Percentiles rank a stretch among this genome's conserved stretches.
phyloP scores from a whole-genome alignment of 1,139 yeast genomes.

The Candida buenavistaensis region DNA sequence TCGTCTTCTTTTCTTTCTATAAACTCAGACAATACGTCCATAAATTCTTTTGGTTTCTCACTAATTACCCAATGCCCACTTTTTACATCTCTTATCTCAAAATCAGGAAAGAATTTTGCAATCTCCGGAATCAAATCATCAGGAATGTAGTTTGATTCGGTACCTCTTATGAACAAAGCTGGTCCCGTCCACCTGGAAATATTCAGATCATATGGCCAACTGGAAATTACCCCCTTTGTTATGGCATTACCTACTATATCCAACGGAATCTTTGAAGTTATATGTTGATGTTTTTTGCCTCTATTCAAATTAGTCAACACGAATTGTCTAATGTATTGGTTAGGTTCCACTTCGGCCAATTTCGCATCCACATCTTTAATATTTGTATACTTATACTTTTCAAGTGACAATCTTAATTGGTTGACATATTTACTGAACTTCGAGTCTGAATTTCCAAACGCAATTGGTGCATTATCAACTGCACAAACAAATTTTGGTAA shows the following conservation, averaged over 20 bases:
- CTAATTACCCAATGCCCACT: constrained; percentile 93
- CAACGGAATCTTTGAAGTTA: constrained; percentile 65
- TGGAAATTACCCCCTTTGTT: constrained; percentile 62
- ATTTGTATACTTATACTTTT: constrained; percentile 42
- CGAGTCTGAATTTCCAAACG: constrained; percentile 52
- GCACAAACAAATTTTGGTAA: constrained; percentile 64
- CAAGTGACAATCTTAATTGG: constrained; percentile 57
- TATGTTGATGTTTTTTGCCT: constrained; percentile 38
- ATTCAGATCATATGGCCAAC: constrained; percentile 71
- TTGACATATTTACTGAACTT: constrained; percentile 68
- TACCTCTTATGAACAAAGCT: constrained; percentile 76
- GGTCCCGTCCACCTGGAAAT: constrained; percentile 68
- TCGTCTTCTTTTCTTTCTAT: constrained; percentile 57
- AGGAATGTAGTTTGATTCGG: constrained; percentile 74
- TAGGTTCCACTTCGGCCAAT: constrained; percentile 62
- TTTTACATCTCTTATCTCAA: constrained; percentile 70
- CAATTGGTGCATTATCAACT: constrained; percentile 90
- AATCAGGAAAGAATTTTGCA: constrained; percentile 77
- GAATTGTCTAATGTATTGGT: constrained; percentile 65
- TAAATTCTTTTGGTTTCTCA: constrained; percentile 73
- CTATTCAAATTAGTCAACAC: constrained; percentile 66
- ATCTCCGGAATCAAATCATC: constrained; percentile 79
- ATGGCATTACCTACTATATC: constrained; percentile 64
- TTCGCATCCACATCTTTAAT: constrained; percentile 70
- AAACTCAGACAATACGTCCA: constrained; percentile 57